Evolutionary conservation across 2,329 filamentous ascomycete species (phyloP).

Genomic region (Neofusicoccum kwambonambiense): DNA sequence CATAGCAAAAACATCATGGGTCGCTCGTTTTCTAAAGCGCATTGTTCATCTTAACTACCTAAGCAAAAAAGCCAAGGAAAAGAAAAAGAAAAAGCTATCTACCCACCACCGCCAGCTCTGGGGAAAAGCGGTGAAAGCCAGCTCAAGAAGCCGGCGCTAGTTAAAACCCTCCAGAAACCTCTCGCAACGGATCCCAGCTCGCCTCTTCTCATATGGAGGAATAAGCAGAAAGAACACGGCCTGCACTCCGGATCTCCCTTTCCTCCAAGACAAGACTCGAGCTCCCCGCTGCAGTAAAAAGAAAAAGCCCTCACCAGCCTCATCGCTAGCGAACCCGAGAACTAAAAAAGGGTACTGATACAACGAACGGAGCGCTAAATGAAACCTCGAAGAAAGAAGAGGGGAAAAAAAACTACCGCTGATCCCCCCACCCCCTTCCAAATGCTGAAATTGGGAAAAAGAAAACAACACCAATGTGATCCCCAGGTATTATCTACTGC

Average conservation of each 20-base stretch:
- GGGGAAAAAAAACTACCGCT: background rate
- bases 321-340: background rate
- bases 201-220: no score
- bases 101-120: background rate
- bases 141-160: background rate
- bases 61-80: background rate
- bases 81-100: background rate
- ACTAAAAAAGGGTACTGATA: no score
- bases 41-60: background rate
- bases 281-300: no score
- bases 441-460: background rate
- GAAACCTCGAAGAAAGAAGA: background rate
- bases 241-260: background rate
- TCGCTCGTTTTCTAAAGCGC: background rate
- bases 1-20: no score
- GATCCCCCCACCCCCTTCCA: background rate
- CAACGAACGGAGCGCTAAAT: no score
- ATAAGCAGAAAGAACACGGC: background rate
- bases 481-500: conserved; percentile 2
- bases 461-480: background rate
- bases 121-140: background rate
- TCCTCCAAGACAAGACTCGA: no score
- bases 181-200: no score
- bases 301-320: background rate
- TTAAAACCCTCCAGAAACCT: no score